These are phyloP conservation scores for Mycocalia duriaeana DNA, from an alignment of 1,284 basidiomycete genomes.

Conservation along the genomic window DNA sequence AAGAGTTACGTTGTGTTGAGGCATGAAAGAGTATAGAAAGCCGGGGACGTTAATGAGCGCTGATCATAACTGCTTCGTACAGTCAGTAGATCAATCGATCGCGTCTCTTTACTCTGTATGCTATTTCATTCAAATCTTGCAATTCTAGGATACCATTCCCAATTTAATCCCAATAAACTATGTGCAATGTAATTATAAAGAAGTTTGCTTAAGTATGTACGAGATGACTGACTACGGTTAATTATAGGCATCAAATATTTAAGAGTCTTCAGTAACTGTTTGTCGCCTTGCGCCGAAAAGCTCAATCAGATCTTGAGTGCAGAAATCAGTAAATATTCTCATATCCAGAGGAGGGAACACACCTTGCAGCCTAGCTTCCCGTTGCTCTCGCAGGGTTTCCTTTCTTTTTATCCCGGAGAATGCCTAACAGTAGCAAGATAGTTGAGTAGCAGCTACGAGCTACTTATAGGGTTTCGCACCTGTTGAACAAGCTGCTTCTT, in stretches of 20 bases:
- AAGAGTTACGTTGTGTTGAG: constrained; percentile 22
- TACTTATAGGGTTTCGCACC: constrained; percentile 37
- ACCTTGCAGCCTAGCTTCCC: constrained; percentile 75
- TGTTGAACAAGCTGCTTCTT: constrained; percentile 73
- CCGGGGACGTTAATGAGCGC: too few relatives aligned
- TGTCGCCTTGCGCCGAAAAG: constrained; percentile 46
- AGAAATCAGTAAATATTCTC: constrained; percentile 1
- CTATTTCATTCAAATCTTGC: too few relatives aligned
- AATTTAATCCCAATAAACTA: too few relatives aligned
- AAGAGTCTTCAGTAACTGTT: constrained; percentile 10
- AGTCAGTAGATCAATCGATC: too few relatives aligned
- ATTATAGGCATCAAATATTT: not conserved
- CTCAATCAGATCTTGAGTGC: constrained; percentile 30
- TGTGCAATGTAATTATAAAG: too few relatives aligned
- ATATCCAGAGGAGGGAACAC: constrained; percentile 3
- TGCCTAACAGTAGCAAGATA: constrained; percentile 39
- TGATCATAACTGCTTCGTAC: too few relatives aligned
- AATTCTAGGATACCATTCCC: too few relatives aligned
- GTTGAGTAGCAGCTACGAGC: not conserved
- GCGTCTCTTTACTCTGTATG: too few relatives aligned
- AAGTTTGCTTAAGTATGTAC: too few relatives aligned
- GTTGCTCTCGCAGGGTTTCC: constrained; percentile 67
- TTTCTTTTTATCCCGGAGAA: constrained; percentile 72
- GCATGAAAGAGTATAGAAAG: constrained; percentile 17
- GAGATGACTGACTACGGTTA: too few relatives aligned